Conservation (phyloP, 805 yeast genomes). For the Kuraishia borneana region DNA sequence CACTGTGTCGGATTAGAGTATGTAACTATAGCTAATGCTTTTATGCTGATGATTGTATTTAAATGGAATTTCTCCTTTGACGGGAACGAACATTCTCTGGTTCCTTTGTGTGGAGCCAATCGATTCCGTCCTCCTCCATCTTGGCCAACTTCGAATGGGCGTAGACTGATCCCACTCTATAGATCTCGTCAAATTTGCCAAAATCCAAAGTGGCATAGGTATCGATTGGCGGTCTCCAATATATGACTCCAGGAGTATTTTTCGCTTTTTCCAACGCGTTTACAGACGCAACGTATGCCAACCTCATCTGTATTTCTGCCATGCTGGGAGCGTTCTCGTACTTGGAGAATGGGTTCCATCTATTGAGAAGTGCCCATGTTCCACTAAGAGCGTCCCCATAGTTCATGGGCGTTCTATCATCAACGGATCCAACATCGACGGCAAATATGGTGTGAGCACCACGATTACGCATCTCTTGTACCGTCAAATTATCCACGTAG, state of each 20-base stretch:
- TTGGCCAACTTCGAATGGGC: slow-evolving; percentile 48
- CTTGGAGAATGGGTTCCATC: slow-evolving; percentile 82
- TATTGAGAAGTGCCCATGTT: slow-evolving; percentile 75
- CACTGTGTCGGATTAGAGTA: not conserved
- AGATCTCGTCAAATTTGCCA: slow-evolving; percentile 84
- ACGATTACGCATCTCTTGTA: slow-evolving; percentile 77
- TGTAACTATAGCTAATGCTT: not conserved
- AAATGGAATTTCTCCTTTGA: slow-evolving; percentile 58
- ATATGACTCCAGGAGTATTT: slow-evolving; percentile 70
- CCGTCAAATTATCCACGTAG: slow-evolving; percentile 88
- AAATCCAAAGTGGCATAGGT: slow-evolving; percentile 86
- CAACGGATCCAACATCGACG: slow-evolving; percentile 92
- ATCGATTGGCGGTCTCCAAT: slow-evolving; percentile 91
- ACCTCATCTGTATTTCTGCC: slow-evolving; percentile 88
- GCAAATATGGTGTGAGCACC: slow-evolving; percentile 88
- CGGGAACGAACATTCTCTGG: slow-evolving; percentile 17
- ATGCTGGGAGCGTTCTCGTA: slow-evolving; percentile 86
- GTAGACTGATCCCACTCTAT: slow-evolving; percentile 66
- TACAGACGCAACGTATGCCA: slow-evolving; percentile 92
- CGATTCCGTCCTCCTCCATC: slow-evolving; percentile 44
- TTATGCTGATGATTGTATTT: slow-evolving; percentile 8
- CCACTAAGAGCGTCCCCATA: slow-evolving; percentile 94
- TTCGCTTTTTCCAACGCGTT: slow-evolving; percentile 87
- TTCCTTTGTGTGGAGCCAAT: slow-evolving; percentile 44
- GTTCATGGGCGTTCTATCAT: slow-evolving; percentile 79